Evolutionary conservation across 345 rosid genomes (phyloP), one percentile per base, ranked within the genome.

Genomic region (Camelina neglecta): DNA sequence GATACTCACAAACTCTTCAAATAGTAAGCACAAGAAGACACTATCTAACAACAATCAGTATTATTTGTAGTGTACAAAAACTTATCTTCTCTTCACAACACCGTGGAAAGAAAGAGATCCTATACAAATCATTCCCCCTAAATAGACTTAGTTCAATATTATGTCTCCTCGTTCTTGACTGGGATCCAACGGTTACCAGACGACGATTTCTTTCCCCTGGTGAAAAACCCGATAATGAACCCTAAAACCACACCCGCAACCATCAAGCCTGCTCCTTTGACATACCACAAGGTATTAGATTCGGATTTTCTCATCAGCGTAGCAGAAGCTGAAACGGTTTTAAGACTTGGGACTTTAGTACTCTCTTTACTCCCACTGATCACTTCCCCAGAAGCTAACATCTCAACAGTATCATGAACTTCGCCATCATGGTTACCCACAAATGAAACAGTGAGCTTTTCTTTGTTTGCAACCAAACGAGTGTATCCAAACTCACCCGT

Each of bases 401-500:
- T 86, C 84, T 90, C 95, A 59, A 94, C 89, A 48, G 48, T 77
- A 72, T 94, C 98, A 74, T 94, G 98, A 72, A 92, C 91, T 79
- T 85, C 83, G 0, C 97, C 97, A 6, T 92, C 98, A 11, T 92
- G 97, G 82, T 92, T 92, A 64, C 98, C 96, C 4, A 92, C 87
- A 63, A 85, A 94, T 4, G 93, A 85, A 76, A 92, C 81, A 11
- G 82, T 83, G 38, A 92, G 95, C 80, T 87, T 94, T 67, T 90
- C 90, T 75, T 77, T 90, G 20, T 91, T 85, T 73, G 98, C 98
- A 24, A 86, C 78, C 72, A 94, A 65, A 76, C 91, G 90, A 16
- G 95, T 90, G 82, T 94, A 92, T 13, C 97, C 98, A 45, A 94
- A 94, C 83, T 94, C 96, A 33, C 95, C 98, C 0, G 90, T 85